Conservation (phyloP, 1,284 basidiomycete genomes). For the Sanghuangporus sanghuang region DNA sequence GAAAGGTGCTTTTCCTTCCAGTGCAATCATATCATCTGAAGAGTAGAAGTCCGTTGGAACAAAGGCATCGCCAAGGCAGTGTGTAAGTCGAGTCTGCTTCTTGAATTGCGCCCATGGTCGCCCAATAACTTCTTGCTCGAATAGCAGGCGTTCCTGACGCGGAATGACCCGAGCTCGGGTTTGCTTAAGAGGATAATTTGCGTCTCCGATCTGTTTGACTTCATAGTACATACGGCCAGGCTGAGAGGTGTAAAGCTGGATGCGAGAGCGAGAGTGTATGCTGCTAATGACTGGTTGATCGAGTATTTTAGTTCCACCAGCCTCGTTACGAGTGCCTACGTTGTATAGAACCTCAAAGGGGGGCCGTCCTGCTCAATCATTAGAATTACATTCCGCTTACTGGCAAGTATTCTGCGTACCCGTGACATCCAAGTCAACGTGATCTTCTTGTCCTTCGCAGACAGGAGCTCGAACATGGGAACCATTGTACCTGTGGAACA, state of each 20-base stretch:
- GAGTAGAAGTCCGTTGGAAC: constrained; percentile 44
- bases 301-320: constrained; percentile 55
- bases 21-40: constrained; percentile 57
- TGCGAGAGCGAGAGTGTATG: constrained; percentile 75
- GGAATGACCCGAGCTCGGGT: constrained; percentile 57
- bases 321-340: constrained; percentile 61
- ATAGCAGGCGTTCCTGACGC: constrained; percentile 56
- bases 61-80: constrained; percentile 74
- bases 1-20: constrained; percentile 88
- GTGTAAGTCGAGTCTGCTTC: constrained; percentile 58
- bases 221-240: constrained; percentile 86
- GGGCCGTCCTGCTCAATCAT: constrained; percentile 51
- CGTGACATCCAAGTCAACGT: constrained; percentile 74
- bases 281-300: constrained; percentile 80
- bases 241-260: constrained; percentile 77
- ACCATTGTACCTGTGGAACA: constrained; percentile 55
- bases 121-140: constrained; percentile 79
- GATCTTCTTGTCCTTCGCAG: constrained; percentile 76
- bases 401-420: constrained; percentile 39
- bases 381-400: not conserved
- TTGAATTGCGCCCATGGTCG: constrained; percentile 78
- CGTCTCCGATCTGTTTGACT: constrained; percentile 84
- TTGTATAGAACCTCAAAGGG: constrained; percentile 88
- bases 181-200: constrained; percentile 74
- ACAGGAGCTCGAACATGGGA: constrained; percentile 69